phyloP scores from a whole-genome alignment of 2,329 filamentous ascomycete genomes.

The Drechslerella coelobrocha region DNA sequence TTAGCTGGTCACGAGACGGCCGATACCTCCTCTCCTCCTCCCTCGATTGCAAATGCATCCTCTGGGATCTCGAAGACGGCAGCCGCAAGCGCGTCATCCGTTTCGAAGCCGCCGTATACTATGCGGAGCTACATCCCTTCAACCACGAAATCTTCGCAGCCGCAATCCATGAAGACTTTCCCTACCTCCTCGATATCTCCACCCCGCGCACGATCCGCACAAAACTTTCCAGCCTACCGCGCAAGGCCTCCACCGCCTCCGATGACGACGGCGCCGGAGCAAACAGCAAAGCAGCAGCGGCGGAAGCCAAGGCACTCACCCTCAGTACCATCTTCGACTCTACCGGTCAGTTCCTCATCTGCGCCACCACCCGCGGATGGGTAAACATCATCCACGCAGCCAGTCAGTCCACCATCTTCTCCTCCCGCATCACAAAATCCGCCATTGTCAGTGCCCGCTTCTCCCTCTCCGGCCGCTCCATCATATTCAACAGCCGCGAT shows the following conservation, averaged over 20 bases:
- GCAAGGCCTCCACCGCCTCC: constrained; percentile 71
- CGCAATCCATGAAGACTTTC: constrained; percentile 91
- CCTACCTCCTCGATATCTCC: constrained; percentile 82
- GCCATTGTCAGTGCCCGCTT: constrained; percentile 87
- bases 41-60: constrained; percentile 93
- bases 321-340: constrained; percentile 89
- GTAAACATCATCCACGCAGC: constrained; percentile 90
- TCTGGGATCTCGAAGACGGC: constrained; percentile 86
- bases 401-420: constrained; percentile 83
- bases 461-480: constrained; percentile 80
- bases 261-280: constrained; percentile 67
- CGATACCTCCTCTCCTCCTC: constrained; percentile 90
- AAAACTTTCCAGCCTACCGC: constrained; percentile 65
- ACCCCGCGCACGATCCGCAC: constrained; percentile 22
- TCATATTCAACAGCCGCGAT: constrained; percentile 92
- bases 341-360: constrained; percentile 84
- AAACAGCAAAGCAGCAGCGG: constrained; percentile 83
- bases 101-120: constrained; percentile 92
- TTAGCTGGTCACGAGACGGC: constrained; percentile 91
- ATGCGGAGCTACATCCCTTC: constrained; percentile 90
- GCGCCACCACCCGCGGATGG: constrained; percentile 93
- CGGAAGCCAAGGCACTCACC: constrained; percentile 93
- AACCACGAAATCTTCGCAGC: constrained; percentile 87
- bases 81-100: constrained; percentile 79
- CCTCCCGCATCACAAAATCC: constrained; percentile 83